These are phyloP conservation scores for Aristolochia contorta DNA, from an alignment of 164 flowering plant species.

Conservation along the genomic window DNA sequence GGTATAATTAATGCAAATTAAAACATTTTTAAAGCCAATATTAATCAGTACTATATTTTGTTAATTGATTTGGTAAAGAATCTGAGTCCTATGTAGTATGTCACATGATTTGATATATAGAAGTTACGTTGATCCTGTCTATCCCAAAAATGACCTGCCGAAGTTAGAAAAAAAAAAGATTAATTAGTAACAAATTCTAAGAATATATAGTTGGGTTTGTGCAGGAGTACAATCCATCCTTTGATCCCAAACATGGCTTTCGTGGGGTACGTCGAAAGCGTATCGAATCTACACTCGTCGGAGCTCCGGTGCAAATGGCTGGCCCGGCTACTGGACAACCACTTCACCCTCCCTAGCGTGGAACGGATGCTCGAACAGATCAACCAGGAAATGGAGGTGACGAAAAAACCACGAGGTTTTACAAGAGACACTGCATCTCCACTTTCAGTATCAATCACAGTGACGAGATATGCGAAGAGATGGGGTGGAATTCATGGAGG, in stretches of 20 bases:
- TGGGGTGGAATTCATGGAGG: constrained; percentile 89
- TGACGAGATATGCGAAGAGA: constrained; percentile 83
- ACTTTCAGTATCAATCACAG: constrained; percentile 79
- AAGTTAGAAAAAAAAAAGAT: no score
- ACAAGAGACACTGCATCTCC: constrained; percentile 78
- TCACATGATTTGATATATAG: no score
- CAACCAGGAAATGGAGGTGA: constrained; percentile 49
- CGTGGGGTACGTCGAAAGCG: constrained; percentile 73
- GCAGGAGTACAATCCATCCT: constrained; percentile 74
- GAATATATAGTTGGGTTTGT: no score
- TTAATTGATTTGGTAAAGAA: no score
- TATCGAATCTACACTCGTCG: constrained; percentile 64
- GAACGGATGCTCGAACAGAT: constrained; percentile 59
- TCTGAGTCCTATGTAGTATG: no score
- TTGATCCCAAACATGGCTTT: constrained; percentile 85
- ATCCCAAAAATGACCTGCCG: no score
- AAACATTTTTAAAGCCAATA: no score
- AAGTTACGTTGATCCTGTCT: no score
- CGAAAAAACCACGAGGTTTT: constrained; percentile 72
- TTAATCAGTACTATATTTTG: no score
- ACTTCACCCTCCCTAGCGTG: constrained; percentile 64
- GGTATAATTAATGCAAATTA: constrained; percentile 31
- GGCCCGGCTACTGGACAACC: constrained; percentile 37
- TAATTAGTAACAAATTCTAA: no score
- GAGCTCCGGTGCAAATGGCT: constrained; percentile 89